Evolutionary conservation across 2,329 filamentous ascomycete species (phyloP).

Genomic region (Trichoderma afroharzianum): DNA sequence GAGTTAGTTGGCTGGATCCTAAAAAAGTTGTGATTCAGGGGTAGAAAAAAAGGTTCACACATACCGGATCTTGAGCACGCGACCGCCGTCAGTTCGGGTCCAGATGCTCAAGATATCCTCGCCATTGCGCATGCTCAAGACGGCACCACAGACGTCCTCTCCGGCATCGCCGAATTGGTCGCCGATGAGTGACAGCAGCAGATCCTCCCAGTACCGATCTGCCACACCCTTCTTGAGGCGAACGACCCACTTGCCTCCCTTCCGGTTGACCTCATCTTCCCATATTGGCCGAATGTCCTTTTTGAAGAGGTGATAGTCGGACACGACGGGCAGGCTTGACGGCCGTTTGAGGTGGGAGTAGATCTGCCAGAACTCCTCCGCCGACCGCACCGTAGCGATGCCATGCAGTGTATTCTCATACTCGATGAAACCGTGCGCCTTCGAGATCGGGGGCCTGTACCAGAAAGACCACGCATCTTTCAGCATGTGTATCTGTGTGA

Average conservation of each 20-base stretch:
- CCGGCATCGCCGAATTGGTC: slow-evolving; percentile 91
- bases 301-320: slow-evolving; percentile 97
- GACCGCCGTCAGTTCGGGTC: slow-evolving; percentile 88
- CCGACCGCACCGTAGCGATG: slow-evolving; percentile 75
- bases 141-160: slow-evolving; percentile 92
- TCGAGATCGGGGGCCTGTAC: slow-evolving; percentile 94
- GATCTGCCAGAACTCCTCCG: slow-evolving; percentile 86
- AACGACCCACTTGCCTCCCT: slow-evolving; percentile 96
- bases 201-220: slow-evolving; percentile 94
- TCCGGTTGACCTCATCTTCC: slow-evolving; percentile 97
- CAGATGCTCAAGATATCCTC: slow-evolving; percentile 98
- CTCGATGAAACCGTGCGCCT: slow-evolving; percentile 81
- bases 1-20: neutral
- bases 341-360: slow-evolving; percentile 88
- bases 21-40: neutral
- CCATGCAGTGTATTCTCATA: slow-evolving; percentile 96
- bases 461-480: slow-evolving; percentile 93
- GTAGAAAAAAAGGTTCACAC: neutral
- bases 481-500: slow-evolving; percentile 52
- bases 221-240: slow-evolving; percentile 95
- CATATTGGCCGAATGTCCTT: slow-evolving; percentile 94
- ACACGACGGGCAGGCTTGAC: slow-evolving; percentile 82
- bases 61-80: slow-evolving; percentile 94
- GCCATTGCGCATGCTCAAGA: slow-evolving; percentile 88
- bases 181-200: slow-evolving; percentile 84